A percentile compares a stretch with the other conserved stretches of the same genome.
These are phyloP conservation scores for Neocucurbitaria cava DNA, from an alignment of 2,329 filamentous ascomycete species.

Conservation along the genomic window DNA sequence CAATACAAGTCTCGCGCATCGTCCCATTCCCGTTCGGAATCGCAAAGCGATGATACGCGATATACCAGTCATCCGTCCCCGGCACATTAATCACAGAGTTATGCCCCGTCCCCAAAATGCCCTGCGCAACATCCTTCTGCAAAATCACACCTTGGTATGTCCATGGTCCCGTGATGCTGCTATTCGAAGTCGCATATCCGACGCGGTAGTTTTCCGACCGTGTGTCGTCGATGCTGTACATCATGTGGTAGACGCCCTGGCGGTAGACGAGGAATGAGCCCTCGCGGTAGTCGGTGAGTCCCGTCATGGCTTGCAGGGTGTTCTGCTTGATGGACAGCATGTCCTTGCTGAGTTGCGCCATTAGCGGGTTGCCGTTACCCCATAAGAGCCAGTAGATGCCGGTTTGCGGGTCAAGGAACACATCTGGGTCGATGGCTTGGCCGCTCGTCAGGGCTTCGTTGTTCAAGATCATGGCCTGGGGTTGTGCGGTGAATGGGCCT, in stretches of 20 bases:
- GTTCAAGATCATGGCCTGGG: constrained; percentile 36
- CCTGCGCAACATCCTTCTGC: constrained; percentile 28
- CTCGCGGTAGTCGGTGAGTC: constrained; percentile 33
- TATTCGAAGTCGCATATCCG: constrained; percentile 31
- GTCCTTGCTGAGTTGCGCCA: constrained; percentile 30
- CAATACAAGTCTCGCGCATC: constrained; percentile 32
- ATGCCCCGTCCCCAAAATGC: constrained; percentile 35
- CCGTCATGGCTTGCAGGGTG: constrained; percentile 19
- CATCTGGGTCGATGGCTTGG: constrained; percentile 36
- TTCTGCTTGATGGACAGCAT: constrained; percentile 28
- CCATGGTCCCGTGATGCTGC: constrained; percentile 34
- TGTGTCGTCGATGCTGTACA: constrained; percentile 40
- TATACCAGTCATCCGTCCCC: constrained; percentile 39
- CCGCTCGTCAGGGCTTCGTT: constrained; percentile 27
- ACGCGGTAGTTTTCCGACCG: constrained; percentile 36
- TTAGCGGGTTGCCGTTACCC: constrained; percentile 30
- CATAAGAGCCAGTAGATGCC: constrained; percentile 40
- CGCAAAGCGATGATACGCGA: constrained; percentile 37
- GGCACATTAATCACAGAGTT: constrained; percentile 37
- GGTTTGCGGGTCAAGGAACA: constrained; percentile 31
- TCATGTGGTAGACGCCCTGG: constrained; percentile 33
- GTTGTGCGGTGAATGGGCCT: constrained; percentile 34
- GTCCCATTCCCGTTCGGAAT: constrained; percentile 35
- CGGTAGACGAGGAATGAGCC: constrained; percentile 36
- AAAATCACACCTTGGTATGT: constrained; percentile 32